Conservation (phyloP, 805 yeast genomes). For the Hyphopichia homilentoma region DNA sequence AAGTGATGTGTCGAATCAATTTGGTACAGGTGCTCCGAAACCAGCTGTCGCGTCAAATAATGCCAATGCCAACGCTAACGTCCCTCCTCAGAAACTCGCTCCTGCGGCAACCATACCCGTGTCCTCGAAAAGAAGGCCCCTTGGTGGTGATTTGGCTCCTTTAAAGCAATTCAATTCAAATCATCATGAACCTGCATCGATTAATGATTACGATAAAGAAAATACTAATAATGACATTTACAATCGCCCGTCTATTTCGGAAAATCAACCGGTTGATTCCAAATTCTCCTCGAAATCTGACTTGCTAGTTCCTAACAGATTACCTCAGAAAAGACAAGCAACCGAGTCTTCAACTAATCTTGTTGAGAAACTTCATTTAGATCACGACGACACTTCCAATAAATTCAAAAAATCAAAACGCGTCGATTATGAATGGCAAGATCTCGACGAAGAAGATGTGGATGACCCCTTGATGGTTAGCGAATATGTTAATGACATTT, state of each 20-base stretch:
- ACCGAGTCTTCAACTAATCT: slow-evolving; percentile 50
- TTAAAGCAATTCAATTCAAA: slow-evolving; percentile 7
- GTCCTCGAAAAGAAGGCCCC: slow-evolving; percentile 21
- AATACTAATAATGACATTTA: background rate
- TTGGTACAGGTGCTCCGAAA: slow-evolving; percentile 12
- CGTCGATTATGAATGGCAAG: slow-evolving; percentile 61
- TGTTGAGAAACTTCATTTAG: slow-evolving; percentile 29
- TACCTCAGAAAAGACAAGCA: slow-evolving; percentile 52
- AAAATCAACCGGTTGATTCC: background rate
- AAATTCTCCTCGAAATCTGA: slow-evolving; percentile 8
- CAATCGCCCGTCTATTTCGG: slow-evolving; percentile 1
- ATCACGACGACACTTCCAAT: slow-evolving; percentile 5
- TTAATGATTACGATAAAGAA: background rate
- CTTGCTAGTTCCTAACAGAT: slow-evolving; percentile 23
- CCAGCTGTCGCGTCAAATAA: background rate
- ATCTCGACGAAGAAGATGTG: slow-evolving; percentile 63
- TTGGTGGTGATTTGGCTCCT: slow-evolving; percentile 33
- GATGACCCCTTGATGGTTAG: slow-evolving; percentile 84
- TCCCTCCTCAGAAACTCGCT: background rate
- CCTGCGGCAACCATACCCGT: background rate
- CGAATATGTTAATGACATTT: slow-evolving; percentile 87
- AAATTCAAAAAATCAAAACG: slow-evolving; percentile 35
- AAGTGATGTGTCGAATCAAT: slow-evolving; percentile 38
- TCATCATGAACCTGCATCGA: background rate
- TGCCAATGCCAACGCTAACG: slow-evolving; percentile 5